Evolutionary conservation across 2,329 filamentous ascomycete genomes (phyloP).

Genomic region (Alternaria longipes): DNA sequence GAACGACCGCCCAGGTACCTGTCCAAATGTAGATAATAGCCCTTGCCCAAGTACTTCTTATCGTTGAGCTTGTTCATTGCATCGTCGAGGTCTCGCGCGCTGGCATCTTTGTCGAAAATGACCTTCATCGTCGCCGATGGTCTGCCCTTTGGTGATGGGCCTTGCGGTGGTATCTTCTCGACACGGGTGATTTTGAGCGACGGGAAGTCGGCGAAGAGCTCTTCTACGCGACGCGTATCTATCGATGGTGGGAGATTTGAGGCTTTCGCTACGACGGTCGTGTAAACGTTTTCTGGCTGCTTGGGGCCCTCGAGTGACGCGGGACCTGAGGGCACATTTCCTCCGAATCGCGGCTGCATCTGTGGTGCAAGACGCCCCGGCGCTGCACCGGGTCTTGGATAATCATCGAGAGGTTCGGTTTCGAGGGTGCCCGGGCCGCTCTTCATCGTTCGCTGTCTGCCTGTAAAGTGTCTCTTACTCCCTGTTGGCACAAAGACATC

Average conservation of each 20-base stretch:
- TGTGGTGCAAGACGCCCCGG: conserved; percentile 28
- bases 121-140: conserved; percentile 44
- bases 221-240: conserved; percentile 33
- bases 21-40: conserved; percentile 48
- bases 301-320: conserved; percentile 25
- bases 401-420: conserved; percentile 34
- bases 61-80: conserved; percentile 46
- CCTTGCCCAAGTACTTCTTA: conserved; percentile 46
- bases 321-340: conserved; percentile 20
- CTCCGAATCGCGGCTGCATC: conserved; percentile 29
- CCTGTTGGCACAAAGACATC: conserved; percentile 42
- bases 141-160: conserved; percentile 28
- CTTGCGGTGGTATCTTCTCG: conserved; percentile 38
- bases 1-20: conserved; percentile 40
- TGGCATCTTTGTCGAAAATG: conserved; percentile 44
- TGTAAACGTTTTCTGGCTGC: conserved; percentile 38
- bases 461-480: conserved; percentile 43
- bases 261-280: conserved; percentile 42
- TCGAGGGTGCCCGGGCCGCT: conserved; percentile 47
- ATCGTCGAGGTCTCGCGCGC: conserved; percentile 38
- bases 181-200: conserved; percentile 46
- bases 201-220: conserved; percentile 42
- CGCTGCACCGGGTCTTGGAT: conserved; percentile 19
- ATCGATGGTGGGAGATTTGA: conserved; percentile 46
- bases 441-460: conserved; percentile 40